These are phyloP conservation scores for Apiotrichum brassicae DNA, from an alignment of 1,284 basidiomycete genomes.

Conservation along the genomic window DNA sequence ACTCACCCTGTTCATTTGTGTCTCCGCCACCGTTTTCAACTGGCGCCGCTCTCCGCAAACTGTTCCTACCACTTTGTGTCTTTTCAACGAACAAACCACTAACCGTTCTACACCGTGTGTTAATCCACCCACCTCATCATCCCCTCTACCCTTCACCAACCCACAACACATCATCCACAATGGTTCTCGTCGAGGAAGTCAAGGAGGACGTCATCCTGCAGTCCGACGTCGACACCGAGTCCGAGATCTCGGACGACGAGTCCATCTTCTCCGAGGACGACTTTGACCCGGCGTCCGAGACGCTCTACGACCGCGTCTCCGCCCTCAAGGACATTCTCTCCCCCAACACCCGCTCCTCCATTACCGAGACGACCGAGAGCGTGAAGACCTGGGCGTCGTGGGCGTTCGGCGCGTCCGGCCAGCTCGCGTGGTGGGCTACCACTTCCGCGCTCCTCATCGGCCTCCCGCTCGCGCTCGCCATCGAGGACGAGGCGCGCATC, in stretches of 20 bases:
- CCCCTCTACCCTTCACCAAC: constrained; percentile 4
- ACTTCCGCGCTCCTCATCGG: constrained; percentile 90
- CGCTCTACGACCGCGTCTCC: constrained; percentile 78
- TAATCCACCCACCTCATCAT: neutral
- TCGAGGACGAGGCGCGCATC: constrained; percentile 94
- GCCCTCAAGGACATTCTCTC: constrained; percentile 94
- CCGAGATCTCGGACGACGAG: constrained; percentile 30
- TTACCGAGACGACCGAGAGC: constrained; percentile 58
- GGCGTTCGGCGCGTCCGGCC: constrained; percentile 60
- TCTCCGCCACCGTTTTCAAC: neutral
- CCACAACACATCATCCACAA: constrained; percentile 14
- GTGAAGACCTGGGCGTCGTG: constrained; percentile 60
- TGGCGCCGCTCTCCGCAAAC: neutral
- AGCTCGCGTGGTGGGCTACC: constrained; percentile 88
- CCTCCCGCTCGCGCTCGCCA: constrained; percentile 80
- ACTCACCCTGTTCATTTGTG: neutral
- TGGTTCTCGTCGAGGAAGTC: constrained; percentile 47
- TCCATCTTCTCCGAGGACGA: constrained; percentile 34
- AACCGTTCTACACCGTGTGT: no score
- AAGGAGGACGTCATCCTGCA: constrained; percentile 32
- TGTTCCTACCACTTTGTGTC: neutral
- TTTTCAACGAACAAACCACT: no score
- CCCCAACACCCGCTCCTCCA: constrained; percentile 72
- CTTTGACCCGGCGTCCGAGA: constrained; percentile 53
- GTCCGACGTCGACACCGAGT: constrained; percentile 40